These are phyloP conservation scores for Auricularia sp. DNA, from an alignment of 768 basidiomycete species.

Conservation along the genomic window DNA sequence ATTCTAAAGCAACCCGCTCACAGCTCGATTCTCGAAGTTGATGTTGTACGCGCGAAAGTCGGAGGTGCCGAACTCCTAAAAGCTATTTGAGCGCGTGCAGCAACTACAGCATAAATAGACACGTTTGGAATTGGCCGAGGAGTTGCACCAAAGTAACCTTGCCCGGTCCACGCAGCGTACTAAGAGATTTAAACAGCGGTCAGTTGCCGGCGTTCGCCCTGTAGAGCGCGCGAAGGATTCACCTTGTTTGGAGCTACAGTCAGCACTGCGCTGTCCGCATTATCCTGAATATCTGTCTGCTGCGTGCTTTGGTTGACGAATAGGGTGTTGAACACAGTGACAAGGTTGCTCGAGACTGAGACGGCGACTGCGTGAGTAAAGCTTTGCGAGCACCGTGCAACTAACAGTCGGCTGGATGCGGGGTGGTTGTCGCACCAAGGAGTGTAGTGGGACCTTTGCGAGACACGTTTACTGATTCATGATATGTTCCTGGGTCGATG, in stretches of 20 bases:
- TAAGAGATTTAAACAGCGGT: neutral
- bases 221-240: no score
- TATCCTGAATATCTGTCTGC: neutral
- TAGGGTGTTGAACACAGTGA: neutral
- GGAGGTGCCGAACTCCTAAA: neutral
- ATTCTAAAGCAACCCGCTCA: neutral
- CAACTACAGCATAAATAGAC: neutral
- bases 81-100: neutral
- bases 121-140: neutral
- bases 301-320: neutral
- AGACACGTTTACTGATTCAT: neutral
- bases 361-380: neutral
- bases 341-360: neutral
- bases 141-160: neutral
- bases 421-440: neutral
- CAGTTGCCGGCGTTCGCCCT: no score
- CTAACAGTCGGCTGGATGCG: neutral
- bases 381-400: neutral
- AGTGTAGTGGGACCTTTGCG: neutral
- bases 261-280: neutral
- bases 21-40: neutral
- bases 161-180: neutral
- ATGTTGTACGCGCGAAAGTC: conserved; percentile 1
- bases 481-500: neutral
- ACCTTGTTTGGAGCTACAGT: neutral